phyloP scores from a whole-genome alignment of 1,139 yeast species.

The Trichomonascaceae sp. region DNA sequence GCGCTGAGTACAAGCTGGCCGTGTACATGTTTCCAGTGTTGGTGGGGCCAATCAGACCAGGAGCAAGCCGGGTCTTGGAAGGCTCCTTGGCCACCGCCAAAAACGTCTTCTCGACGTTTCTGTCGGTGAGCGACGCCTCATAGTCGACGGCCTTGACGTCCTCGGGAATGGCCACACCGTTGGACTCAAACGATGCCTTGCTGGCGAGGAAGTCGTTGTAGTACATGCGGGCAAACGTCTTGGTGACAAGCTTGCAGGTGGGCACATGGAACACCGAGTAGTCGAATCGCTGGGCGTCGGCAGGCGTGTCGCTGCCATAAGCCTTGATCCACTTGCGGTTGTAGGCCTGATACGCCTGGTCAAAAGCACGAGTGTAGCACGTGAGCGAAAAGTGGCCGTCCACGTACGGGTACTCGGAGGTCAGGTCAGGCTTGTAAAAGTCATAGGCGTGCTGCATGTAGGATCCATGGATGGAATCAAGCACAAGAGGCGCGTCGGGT shows the following conservation, averaged over 20 bases:
- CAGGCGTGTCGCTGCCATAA: constrained; percentile 9
- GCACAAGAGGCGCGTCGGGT: constrained; percentile 93
- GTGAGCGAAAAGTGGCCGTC: constrained; percentile 94
- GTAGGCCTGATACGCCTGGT: constrained; percentile 71
- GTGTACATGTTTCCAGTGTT: constrained; percentile 99
- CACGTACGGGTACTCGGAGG: constrained; percentile 92
- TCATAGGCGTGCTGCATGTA: constrained; percentile 95
- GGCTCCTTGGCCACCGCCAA: constrained; percentile 65
- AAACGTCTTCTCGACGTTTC: constrained; percentile 72
- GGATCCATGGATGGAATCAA: constrained; percentile 79
- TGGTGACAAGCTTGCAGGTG: constrained; percentile 87
- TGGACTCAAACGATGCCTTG: constrained; percentile 30
- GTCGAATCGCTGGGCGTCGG: constrained; percentile 53
- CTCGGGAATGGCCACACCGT: constrained; percentile 42
- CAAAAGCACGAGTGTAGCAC: constrained; percentile 91
- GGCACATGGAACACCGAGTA: constrained; percentile 98
- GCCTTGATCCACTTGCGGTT: constrained; percentile 49
- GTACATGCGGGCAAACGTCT: constrained; percentile 83
- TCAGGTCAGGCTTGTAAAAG: constrained; percentile 95
- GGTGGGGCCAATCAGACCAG: constrained; percentile 80
- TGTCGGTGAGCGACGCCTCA: constrained; percentile 71
- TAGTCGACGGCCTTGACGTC: constrained; percentile 53
- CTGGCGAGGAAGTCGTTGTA: constrained; percentile 70
- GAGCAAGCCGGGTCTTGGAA: constrained; percentile 57
- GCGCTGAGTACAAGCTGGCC: constrained; percentile 81